phyloP scores from a whole-genome alignment of 2,329 filamentous ascomycete genomes.

The Phyllosticta citriasiana region DNA sequence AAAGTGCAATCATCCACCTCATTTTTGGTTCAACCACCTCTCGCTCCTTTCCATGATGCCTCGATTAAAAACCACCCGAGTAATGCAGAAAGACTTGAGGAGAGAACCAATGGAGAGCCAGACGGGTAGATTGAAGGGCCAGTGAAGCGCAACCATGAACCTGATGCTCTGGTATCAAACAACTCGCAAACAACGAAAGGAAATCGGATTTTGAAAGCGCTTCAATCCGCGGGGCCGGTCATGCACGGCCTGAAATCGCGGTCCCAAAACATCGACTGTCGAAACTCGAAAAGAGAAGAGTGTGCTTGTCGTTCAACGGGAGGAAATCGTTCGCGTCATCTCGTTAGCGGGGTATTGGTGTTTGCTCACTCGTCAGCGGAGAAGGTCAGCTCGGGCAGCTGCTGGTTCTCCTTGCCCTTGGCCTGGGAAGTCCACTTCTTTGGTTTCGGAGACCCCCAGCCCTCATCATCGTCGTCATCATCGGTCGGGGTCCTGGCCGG shows the following conservation, averaged over 20 bases:
- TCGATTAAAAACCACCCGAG: background rate
- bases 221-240: background rate
- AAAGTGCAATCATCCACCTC: background rate
- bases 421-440: constrained; percentile 9
- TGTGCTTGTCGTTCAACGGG: constrained; percentile 3
- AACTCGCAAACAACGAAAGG: background rate
- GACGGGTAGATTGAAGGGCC: background rate
- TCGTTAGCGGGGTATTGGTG: constrained; percentile 2
- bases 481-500: constrained; percentile 2
- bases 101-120: background rate
- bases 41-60: background rate
- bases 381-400: constrained; percentile 5
- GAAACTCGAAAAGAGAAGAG: background rate
- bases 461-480: constrained; percentile 7
- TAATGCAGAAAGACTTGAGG: background rate
- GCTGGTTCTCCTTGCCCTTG: constrained; percentile 1
- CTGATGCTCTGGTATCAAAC: background rate
- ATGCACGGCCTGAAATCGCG: constrained; percentile 7
- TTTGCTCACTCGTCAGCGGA: constrained; percentile 8
- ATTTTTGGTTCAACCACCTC: background rate
- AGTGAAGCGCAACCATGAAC: background rate
- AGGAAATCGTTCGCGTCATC: constrained; percentile 7
- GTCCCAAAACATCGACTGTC: constrained; percentile 2
- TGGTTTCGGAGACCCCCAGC: constrained; percentile 5
- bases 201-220: constrained; percentile 1